phyloP scores from a whole-genome alignment of 305 asterid species.

The Fraxinus velutina region DNA sequence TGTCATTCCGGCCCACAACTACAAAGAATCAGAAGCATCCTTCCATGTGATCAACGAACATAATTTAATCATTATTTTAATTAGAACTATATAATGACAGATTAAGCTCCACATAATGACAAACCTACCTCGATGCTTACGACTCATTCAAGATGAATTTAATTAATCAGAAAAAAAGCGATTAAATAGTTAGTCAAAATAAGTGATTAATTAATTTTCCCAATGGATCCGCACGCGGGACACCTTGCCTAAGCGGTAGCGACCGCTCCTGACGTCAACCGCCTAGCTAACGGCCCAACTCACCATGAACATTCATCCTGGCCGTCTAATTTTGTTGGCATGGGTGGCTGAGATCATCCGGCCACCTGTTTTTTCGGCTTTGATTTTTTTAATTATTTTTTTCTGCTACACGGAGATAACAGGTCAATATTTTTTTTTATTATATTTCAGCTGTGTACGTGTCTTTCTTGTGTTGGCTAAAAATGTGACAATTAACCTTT shows the following conservation, averaged over 20 bases:
- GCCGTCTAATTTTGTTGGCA: neutral
- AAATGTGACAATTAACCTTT: neutral
- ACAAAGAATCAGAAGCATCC: conserved; percentile 39
- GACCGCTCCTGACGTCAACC: conserved; percentile 31
- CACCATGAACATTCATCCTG: conserved; percentile 19
- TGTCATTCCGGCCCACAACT: conserved; percentile 29
- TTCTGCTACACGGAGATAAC: conserved; percentile 12
- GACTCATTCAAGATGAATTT: conserved; percentile 5
- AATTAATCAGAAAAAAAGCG: neutral
- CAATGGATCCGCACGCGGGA: conserved; percentile 25
- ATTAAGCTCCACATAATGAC: conserved; percentile 20
- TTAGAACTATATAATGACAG: neutral
- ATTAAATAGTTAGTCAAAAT: neutral
- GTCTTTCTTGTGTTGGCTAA: neutral
- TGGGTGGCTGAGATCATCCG: conserved; percentile 23
- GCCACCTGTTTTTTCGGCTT: conserved; percentile 5
- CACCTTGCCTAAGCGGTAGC: conserved; percentile 23
- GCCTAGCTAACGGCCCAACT: conserved; percentile 32
- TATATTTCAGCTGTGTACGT: neutral
- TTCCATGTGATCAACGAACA: conserved; percentile 41
- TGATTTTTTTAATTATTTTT: neutral
- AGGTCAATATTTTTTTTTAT: conserved; percentile 6
- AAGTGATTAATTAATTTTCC: neutral
- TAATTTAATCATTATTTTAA: conserved; percentile 22
- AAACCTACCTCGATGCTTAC: conserved; percentile 23